Evolutionary conservation across 106 monocot species (phyloP), one percentile per base, ranked within the genome.

Genomic region (Acanthochlamys bracteata): DNA sequence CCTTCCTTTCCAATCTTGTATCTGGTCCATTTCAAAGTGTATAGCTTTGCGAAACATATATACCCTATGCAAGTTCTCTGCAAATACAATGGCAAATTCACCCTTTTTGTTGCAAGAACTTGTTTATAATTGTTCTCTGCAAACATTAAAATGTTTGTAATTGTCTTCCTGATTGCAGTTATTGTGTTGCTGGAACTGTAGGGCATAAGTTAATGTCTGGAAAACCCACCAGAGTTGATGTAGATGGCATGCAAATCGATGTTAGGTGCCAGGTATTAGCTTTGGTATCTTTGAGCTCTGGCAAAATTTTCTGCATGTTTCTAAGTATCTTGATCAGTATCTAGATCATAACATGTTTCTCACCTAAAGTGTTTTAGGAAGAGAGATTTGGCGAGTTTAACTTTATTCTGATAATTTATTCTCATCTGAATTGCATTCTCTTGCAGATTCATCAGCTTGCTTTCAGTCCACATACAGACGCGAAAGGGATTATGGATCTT

Each of bases 401-500:
- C n/a, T n/a, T 41, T 17, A 10, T 65, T 7, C 9, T 25, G 24
- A 45, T 47, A 20, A 20, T 12, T 39, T 21, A 12, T 25, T 24
- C 23, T 69, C 39, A 26, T 46, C 6, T 11, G 53, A 6, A 59
- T 24, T 20, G 56, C 42, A 22, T 55, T 13, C 49, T 7, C 24
- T 43, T 19, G 20, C 74, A 98, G 87, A 92, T 92, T 55, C 96
- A 98, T 83, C 91, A 98, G 63, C 71, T 98, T 24, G 80, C 96
- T 15, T 98, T 98, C 66, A 98, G 96, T 66, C 88, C 96, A 24
- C 96, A 98, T 66, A 98, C 96, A 3, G 96, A 98, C 64, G 75
- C 91, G 47, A 98, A 98, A 71, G 96, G 96, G 43, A 98, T 98
- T 42, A 98, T 98, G 96, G 96, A 98, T 77, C 82, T 98, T 47